These are phyloP conservation scores for Syzygium aqueum DNA, from an alignment of 345 rosid species.

Conservation along the genomic window DNA sequence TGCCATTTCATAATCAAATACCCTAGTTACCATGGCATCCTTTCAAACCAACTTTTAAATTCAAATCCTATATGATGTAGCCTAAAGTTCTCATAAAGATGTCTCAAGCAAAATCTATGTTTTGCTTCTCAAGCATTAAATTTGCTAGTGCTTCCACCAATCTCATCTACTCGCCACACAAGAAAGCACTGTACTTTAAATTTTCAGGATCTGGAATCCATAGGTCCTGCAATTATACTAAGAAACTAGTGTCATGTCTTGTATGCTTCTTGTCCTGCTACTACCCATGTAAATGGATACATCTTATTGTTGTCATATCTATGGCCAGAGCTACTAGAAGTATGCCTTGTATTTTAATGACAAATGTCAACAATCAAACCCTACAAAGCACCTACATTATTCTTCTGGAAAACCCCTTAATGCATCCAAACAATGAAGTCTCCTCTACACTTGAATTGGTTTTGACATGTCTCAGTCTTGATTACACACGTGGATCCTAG, in stretches of 20 bases:
- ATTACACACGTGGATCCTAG: neutral
- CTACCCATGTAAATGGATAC: neutral
- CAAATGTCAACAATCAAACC: neutral
- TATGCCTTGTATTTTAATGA: neutral
- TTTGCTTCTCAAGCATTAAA: neutral
- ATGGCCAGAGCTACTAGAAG: neutral
- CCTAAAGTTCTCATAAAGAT: neutral
- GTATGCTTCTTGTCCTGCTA: neutral
- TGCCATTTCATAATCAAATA: neutral
- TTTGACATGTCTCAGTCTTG: neutral
- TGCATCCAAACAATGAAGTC: neutral
- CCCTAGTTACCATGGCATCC: neutral
- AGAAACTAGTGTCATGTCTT: neutral
- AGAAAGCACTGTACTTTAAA: neutral
- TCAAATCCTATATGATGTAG: neutral
- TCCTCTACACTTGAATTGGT: neutral
- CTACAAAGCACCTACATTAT: neutral
- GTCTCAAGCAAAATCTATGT: neutral
- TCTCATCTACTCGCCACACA: neutral
- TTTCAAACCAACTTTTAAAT: neutral
- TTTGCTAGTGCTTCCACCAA: neutral
- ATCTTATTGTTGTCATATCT: neutral
- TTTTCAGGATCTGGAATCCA: neutral
- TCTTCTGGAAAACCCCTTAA: neutral
- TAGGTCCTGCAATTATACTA: neutral